Evolutionary conservation across 1,284 basidiomycete genomes (phyloP).

Genomic region (Cutaneotrichosporon sp.): DNA sequence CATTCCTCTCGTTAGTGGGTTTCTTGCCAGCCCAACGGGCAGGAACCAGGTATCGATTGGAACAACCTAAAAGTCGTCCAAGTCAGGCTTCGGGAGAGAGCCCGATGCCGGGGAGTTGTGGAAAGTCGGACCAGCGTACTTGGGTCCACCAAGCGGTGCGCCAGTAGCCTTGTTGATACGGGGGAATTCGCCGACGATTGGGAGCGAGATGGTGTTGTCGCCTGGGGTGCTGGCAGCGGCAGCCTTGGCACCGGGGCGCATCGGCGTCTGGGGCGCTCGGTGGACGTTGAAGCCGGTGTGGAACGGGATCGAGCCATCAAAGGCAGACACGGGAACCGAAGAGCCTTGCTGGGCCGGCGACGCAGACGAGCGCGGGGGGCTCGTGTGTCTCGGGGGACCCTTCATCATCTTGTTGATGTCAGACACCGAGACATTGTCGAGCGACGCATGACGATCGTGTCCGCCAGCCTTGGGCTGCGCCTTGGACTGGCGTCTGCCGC

Average conservation of each 20-base stretch:
- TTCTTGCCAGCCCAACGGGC: background rate
- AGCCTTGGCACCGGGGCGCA: slow-evolving; percentile 17
- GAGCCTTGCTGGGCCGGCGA: background rate
- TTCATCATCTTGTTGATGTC: slow-evolving; percentile 8
- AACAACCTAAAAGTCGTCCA: slow-evolving; percentile 38
- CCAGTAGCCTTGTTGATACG: slow-evolving; percentile 23
- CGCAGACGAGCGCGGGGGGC: slow-evolving; percentile 4
- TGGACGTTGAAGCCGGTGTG: slow-evolving; percentile 40
- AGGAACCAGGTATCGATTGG: background rate
- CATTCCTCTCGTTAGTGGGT: too few species aligned
- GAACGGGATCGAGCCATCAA: slow-evolving; percentile 29
- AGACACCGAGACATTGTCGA: slow-evolving; percentile 21
- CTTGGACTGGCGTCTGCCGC: slow-evolving; percentile 14
- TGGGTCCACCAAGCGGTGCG: slow-evolving; percentile 13
- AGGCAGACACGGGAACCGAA: slow-evolving; percentile 21
- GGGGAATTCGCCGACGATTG: slow-evolving; percentile 36
- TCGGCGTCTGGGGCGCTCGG: slow-evolving; percentile 42
- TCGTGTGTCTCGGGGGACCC: background rate
- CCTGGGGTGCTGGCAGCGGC: background rate
- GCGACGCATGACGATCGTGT: slow-evolving; percentile 26
- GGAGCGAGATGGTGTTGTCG: slow-evolving; percentile 9
- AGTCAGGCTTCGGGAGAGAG: slow-evolving; percentile 40
- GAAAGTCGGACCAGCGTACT: slow-evolving; percentile 46
- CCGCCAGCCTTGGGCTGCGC: slow-evolving; percentile 7
- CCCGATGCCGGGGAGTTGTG: slow-evolving; percentile 44